Evolutionary conservation across 805 yeast species (phyloP), one percentile per base, ranked within the genome.

Genomic region (Cyberlindnera japonica): DNA sequence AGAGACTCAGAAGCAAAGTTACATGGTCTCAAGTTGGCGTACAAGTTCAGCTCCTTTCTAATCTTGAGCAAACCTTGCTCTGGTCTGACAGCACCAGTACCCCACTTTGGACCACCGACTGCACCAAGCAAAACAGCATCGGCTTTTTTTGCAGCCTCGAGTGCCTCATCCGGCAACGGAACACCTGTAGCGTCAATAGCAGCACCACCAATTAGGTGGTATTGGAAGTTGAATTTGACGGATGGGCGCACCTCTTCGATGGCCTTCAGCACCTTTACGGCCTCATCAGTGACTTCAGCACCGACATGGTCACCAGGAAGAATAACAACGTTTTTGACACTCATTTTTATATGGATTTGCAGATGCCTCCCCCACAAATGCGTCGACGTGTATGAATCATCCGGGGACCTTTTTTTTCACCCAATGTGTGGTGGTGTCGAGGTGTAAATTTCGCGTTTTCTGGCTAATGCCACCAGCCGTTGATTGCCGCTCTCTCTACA

Each of bases 101-200:
- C 98, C 99, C 99, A 93, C 68, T 93, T 93, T 47, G 99, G 99
- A 24, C 99, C 99, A 49, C 99, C 99, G 24, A 93, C 99, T 8
- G 99, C 96, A 51, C 99, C 99, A 42, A 93, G 73, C 50, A 93
- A 70, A n/a, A 93, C 95, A 19, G 98, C 99, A 61, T 91, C 95
- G 1, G 98, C 83, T 33, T 69, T 68, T 65, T 87, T 89, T 26
- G 97, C 76, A 9, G 95, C 89, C 33, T 69, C 84, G 35, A 93
- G 72, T 3, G 96, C 75, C 43, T 74, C 91, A 45, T 84, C 95
- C 13, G 96, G 84, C 49, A 93, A 72, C 44, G 99, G 97, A 37
- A 63, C 81, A 39, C 99, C 99, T 33, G 95, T 83, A 42, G 96
- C 96, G 62, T 93, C 99, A 58, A 93, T 91, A 34, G 98, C 95